These are phyloP conservation scores for Coprinopsis marcescibilis DNA, from an alignment of 768 basidiomycete species.

Conservation along the genomic window DNA sequence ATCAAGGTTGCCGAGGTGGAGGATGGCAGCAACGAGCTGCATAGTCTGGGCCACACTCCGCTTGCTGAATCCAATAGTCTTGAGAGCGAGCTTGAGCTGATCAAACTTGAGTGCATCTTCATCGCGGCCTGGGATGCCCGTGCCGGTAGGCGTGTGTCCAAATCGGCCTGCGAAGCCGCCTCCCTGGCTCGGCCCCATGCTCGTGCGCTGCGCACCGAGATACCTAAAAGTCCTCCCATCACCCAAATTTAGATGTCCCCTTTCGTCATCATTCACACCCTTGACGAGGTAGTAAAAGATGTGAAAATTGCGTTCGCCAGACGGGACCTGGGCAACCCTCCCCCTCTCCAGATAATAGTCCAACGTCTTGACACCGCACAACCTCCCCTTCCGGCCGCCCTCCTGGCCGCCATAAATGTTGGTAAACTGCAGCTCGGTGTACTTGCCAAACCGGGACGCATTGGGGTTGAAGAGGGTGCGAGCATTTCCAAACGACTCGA, in stretches of 20 bases:
- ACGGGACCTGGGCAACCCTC: conserved; percentile 81
- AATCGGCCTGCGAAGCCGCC: neutral
- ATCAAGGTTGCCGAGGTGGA: conserved; percentile 94
- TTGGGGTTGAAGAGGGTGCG: conserved; percentile 90
- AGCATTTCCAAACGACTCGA: conserved; percentile 92
- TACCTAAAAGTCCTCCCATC: conserved; percentile 84
- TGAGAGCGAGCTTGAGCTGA: conserved; percentile 91
- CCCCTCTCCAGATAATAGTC: conserved; percentile 95
- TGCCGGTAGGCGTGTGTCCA: conserved; percentile 46
- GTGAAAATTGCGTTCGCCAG: conserved; percentile 95
- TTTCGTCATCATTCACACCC: conserved; percentile 84
- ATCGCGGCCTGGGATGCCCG: conserved; percentile 44
- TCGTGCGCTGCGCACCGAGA: conserved; percentile 29
- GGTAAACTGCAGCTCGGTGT: conserved; percentile 95
- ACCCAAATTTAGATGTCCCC: conserved; percentile 77
- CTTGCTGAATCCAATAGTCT: conserved; percentile 90
- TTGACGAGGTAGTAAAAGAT: conserved; percentile 96
- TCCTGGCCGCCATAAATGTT: conserved; percentile 31
- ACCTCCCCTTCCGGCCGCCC: conserved; percentile 51
- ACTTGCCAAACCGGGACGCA: conserved; percentile 95
- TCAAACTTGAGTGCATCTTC: conserved; percentile 89
- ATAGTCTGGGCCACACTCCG: conserved; percentile 93
- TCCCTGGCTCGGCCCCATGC: neutral
- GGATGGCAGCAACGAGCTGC: conserved; percentile 90
- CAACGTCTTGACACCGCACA: conserved; percentile 88